Percentiles rank a stretch among this genome's conserved stretches.
These are phyloP conservation scores for Vitis hybrid DNA, from an alignment of 177 flowering plant genomes.

Conservation along the genomic window DNA sequence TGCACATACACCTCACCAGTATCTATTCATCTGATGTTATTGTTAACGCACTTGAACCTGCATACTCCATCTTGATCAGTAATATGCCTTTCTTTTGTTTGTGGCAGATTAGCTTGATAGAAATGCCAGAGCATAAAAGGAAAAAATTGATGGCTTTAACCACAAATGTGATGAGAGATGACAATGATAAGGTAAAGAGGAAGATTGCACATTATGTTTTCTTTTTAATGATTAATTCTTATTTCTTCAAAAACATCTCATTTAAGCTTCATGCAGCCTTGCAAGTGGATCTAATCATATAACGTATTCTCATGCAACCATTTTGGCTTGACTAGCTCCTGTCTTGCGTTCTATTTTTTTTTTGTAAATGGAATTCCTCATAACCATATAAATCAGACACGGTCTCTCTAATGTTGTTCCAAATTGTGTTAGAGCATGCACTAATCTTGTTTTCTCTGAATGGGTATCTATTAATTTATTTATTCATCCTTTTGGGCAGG, in stretches of 20 bases:
- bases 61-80: neutral
- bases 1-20: neutral
- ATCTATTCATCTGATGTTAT: neutral
- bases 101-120: constrained; percentile 85
- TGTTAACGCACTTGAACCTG: neutral
- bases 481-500: neutral
- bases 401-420: neutral
- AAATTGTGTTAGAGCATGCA: neutral
- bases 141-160: constrained; percentile 62
- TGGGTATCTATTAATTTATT: too few species aligned
- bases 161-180: constrained; percentile 82
- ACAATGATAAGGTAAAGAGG: constrained; percentile 75
- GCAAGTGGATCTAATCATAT: neutral
- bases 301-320: neutral
- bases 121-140: constrained; percentile 71
- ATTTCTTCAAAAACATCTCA: neutral
- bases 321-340: neutral
- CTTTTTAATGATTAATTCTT: neutral
- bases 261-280: neutral
- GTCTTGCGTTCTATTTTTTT: neutral
- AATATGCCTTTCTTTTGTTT: constrained; percentile 9
- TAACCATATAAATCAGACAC: neutral
- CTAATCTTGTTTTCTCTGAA: neutral
- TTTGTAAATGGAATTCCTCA: neutral
- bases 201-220: neutral